Evolutionary conservation across 1,139 yeast species (phyloP), one percentile per base, ranked within the genome.

Genomic region (Taphrina betulina): DNA sequence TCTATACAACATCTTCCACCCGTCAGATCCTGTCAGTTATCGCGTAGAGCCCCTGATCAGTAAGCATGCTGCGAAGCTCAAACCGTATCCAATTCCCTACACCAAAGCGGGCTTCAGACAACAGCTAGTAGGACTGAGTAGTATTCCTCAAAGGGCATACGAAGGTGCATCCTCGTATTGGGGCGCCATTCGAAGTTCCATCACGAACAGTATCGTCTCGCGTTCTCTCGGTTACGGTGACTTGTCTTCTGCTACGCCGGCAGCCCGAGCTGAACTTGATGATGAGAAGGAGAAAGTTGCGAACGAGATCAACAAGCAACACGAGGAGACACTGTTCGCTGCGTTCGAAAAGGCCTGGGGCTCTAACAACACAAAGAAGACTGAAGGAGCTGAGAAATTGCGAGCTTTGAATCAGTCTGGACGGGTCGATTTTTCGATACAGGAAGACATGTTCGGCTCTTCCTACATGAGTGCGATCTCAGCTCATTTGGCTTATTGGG

Each of bases 401-500:
- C 66, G 70, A 2, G 66, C 71, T 2, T 68, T 83, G 57, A 89
- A 89, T 63, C 75, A 78, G 38, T 76, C 79, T 16, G 95, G 95
- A 0, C 75, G 96, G 58, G 75, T 92, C 1, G 98, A 92, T 68
- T 89, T 85, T 67, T 77, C 83, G 8, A 70, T 90, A 33, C 89
- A 89, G 2, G 85, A 84, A 68, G 89, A 94, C 1, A 78, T 85
- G 22, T 78, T 89, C 64, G 96, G 89, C 64, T 77, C 89, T 23
- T 57, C 62, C 16, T 69, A 88, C 50, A 75, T 90, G 17, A 79
- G 89, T 5, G 95, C 95, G 0, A 73, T 90, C 3, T 86, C 85
- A 58, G 88, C 96, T 0, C 98, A 92, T 70, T 81, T 87, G 8
- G 81, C 89, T 45, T 92, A 92, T 68, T 85, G 90, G 68, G 95